These are phyloP conservation scores for Sechiopsis laciniata DNA, from an alignment of 306 rosid species.

Conservation along the genomic window DNA sequence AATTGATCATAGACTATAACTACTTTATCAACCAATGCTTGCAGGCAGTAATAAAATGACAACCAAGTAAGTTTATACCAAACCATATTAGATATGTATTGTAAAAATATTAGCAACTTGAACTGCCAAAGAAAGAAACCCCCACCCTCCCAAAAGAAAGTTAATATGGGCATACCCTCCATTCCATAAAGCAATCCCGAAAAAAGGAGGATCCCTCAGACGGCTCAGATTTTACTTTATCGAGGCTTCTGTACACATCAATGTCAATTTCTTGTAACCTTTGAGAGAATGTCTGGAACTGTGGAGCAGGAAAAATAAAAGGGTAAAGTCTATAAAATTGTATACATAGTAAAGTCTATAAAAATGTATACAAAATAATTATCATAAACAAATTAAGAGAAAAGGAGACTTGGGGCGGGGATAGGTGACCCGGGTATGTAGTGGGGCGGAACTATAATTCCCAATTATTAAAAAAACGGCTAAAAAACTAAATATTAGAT, in stretches of 20 bases:
- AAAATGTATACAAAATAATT: too few species aligned
- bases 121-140: not conserved
- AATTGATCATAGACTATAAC: not conserved
- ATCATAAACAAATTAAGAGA: too few species aligned
- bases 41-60: not conserved
- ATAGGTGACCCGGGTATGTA: too few species aligned
- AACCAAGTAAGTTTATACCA: not conserved
- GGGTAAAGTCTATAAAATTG: too few species aligned
- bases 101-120: not conserved
- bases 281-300: constrained; percentile 66
- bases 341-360: too few species aligned
- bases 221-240: constrained; percentile 58
- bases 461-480: too few species aligned
- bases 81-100: constrained; percentile 3
- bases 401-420: too few species aligned
- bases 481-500: too few species aligned
- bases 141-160: not conserved
- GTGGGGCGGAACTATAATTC: too few species aligned
- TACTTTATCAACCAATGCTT: not conserved
- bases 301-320: constrained; percentile 16
- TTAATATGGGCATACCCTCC: constrained; percentile 49
- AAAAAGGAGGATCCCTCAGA: constrained; percentile 75
- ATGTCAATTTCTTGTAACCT: constrained; percentile 63
- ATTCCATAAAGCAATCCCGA: constrained; percentile 75
- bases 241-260: constrained; percentile 62